These are phyloP conservation scores for Neofusicoccum umdonicola DNA, from an alignment of 2,329 filamentous ascomycete genomes.

Conservation along the genomic window DNA sequence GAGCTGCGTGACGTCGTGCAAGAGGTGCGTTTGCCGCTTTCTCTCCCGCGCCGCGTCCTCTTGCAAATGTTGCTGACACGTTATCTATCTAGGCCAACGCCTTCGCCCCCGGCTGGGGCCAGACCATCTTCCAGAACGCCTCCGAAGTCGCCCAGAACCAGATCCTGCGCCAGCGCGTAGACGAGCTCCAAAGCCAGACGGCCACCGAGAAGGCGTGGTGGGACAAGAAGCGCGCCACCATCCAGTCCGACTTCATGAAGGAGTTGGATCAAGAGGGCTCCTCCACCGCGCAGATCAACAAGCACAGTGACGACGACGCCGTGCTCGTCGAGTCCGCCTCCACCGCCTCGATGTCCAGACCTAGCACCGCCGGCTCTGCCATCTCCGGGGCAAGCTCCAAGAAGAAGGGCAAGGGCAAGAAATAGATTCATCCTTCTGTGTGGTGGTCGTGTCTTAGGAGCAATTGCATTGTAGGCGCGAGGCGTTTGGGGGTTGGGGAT, in stretches of 20 bases:
- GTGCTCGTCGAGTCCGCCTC: conserved; percentile 69
- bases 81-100: conserved; percentile 71
- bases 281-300: no score
- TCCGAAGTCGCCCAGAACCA: conserved; percentile 92
- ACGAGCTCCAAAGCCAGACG: conserved; percentile 70
- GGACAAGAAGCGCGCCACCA: conserved; percentile 75
- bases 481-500: conserved; percentile 3
- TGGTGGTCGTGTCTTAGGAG: not conserved
- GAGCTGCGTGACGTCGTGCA: conserved; percentile 91
- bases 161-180: conserved; percentile 69
- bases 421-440: conserved; percentile 42
- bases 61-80: conserved; percentile 21
- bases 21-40: conserved; percentile 60
- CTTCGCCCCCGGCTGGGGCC: conserved; percentile 83
- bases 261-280: conserved; percentile 57
- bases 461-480: conserved; percentile 13
- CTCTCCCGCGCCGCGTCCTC: not conserved
- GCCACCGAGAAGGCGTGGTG: conserved; percentile 84
- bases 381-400: conserved; percentile 21
- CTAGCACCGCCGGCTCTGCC: conserved; percentile 4
- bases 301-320: conserved; percentile 65
- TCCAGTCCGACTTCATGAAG: conserved; percentile 76
- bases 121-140: conserved; percentile 93
- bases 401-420: conserved; percentile 67
- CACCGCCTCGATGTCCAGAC: not conserved